Evolutionary conservation across 176 grass and related monocot genomes (phyloP).

Genomic region (Rhynchospora tenuis): DNA sequence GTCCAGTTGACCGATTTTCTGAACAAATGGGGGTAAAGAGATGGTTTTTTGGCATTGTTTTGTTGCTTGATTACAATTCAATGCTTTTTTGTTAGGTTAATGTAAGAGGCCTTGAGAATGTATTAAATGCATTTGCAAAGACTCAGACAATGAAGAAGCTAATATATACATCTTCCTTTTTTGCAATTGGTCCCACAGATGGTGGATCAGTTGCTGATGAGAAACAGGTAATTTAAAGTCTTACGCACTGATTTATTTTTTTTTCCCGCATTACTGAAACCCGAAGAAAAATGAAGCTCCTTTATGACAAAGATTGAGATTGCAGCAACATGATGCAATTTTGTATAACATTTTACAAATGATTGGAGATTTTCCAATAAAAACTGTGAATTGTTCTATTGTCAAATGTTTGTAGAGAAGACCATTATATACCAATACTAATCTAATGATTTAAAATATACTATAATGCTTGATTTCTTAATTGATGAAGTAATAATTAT

Average conservation of each 20-base stretch:
- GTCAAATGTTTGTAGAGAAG: not conserved
- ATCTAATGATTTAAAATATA: not conserved
- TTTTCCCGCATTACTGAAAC: not conserved
- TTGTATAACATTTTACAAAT: not conserved
- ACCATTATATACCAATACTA: not conserved
- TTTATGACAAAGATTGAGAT: not conserved
- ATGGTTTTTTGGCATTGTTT: not conserved
- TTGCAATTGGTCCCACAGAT: conserved; percentile 70
- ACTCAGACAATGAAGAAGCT: conserved; percentile 68
- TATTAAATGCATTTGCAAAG: conserved; percentile 47
- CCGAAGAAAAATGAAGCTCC: not conserved
- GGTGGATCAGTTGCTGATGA: conserved; percentile 88
- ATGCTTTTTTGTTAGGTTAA: conserved; percentile 44
- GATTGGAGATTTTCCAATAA: not conserved
- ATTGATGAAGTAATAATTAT: not conserved
- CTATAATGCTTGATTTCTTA: not conserved
- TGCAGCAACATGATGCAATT: not conserved
- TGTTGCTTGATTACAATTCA: not conserved
- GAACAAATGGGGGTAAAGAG: not conserved
- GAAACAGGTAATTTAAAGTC: conserved; percentile 48
- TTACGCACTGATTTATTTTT: not conserved
- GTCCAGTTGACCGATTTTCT: not conserved
- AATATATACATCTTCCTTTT: conserved; percentile 79
- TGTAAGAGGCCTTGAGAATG: conserved; percentile 83
- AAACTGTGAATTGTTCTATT: not conserved